Base-by-base conservation (phyloP, 768 basidiomycete genomes). In the Strobilomyces echinocephalus region DNA sequence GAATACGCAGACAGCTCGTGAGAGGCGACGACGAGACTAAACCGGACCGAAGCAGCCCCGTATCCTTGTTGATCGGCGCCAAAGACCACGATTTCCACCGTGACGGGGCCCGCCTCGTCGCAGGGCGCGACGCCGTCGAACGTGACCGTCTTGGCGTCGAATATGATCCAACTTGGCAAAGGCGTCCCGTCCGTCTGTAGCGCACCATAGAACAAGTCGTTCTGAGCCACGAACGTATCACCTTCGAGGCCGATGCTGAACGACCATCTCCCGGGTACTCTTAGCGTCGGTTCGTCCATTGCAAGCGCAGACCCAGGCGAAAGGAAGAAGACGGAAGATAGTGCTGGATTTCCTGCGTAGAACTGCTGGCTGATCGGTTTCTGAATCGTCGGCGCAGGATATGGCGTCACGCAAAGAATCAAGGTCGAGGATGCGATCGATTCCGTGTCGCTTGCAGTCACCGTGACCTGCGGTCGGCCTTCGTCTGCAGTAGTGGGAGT, bases 231-330 rank as follows among this genome's bases (percentile, higher is more conserved):
- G 67, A 84, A 86, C 2, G 88, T 93, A 34, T 79, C 73, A 54
- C 79, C 74, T 47, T 83, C 71, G 60, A 97, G 82, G 14, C 94
- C 95, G 53, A 97, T 79, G 62, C 90, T 91, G 72, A 95, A 97
- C 1, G 89, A 90, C 92, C 93, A 95, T 42, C 73, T 69, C 8
- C 81, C 81, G 1, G 91, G 92, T 10, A 95, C 80, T 47, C 92
- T 76, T 51, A 97, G 65, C 46, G 78, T 73, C 50, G 85, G 84
- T 46, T 70, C 73, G 43, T 68, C 61, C 15, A 74, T 75, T 28
- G 66, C 62, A 30, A 91, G 71, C 14, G 84, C 80, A 20, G 88
- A 87, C 41, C 75, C 73, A 3, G 76, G 69, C n/a, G 80, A 73
- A 38, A 91, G 70, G 52, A 82, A 68, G 61, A 82, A 91, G 34